A percentile compares a stretch with the other conserved stretches of the same genome.
Evolutionary conservation across 306 rosid genomes (phyloP).

Genomic region (Biancaea sappan): DNA sequence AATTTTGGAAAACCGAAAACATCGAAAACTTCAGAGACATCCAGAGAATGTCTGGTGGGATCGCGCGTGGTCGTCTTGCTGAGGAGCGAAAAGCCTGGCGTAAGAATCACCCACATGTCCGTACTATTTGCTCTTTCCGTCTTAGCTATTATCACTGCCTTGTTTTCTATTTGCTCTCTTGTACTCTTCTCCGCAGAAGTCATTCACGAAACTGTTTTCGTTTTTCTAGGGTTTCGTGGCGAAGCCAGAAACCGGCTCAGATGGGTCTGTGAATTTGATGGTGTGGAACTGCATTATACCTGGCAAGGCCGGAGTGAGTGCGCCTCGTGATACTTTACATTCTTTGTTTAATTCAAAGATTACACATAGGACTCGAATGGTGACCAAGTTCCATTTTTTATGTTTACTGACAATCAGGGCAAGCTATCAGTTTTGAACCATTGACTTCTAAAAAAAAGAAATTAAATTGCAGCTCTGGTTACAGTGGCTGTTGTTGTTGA

Average conservation of each 20-base stretch:
- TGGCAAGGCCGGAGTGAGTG: slow-evolving; percentile 39
- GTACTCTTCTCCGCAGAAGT: not conserved
- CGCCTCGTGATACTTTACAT: not conserved
- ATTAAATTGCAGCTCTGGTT: not conserved
- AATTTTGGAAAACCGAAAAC: not conserved
- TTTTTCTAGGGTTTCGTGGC: slow-evolving; percentile 40
- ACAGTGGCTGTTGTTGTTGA: not conserved
- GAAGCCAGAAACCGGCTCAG: slow-evolving; percentile 31
- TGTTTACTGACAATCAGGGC: not conserved
- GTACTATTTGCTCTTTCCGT: not conserved
- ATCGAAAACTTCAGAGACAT: not conserved
- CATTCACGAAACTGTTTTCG: not conserved
- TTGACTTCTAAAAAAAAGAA: not conserved
- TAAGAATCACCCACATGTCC: slow-evolving; percentile 39
- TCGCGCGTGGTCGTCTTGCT: slow-evolving; percentile 37
- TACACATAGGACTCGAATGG: not conserved
- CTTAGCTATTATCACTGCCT: not conserved
- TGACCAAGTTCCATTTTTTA: not conserved
- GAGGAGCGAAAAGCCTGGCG: slow-evolving; percentile 42
- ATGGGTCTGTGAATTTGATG: slow-evolving; percentile 43
- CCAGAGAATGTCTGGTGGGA: slow-evolving; percentile 30
- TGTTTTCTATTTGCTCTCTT: not conserved
- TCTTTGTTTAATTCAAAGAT: not conserved
- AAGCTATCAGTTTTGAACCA: not conserved
- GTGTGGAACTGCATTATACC: slow-evolving; percentile 40